Evolutionary conservation across 2,329 filamentous ascomycete species (phyloP).

Genomic region (Fusarium beomiforme): DNA sequence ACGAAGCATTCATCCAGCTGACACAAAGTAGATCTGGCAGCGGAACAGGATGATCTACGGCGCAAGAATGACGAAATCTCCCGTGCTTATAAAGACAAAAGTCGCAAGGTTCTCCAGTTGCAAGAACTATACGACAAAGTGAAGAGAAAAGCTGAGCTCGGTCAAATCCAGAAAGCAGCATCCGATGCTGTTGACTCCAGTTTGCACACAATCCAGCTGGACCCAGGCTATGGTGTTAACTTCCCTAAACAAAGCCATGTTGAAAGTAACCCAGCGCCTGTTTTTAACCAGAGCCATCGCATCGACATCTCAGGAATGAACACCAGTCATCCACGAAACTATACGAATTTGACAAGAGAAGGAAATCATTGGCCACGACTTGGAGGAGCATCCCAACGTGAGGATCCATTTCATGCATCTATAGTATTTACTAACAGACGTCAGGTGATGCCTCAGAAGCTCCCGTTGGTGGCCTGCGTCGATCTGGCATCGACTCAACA

Average conservation of each 20-base stretch:
- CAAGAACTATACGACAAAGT: constrained; percentile 73
- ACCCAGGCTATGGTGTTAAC: constrained; percentile 8
- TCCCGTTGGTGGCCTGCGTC: constrained; percentile 12
- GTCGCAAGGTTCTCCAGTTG: constrained; percentile 72
- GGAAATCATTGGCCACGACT: constrained; percentile 32
- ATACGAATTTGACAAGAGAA: constrained; percentile 11
- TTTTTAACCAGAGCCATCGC: constrained; percentile 25
- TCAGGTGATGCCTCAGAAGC: constrained; percentile 18
- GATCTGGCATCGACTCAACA: constrained; percentile 9
- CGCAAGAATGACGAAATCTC: constrained; percentile 78
- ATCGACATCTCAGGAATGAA: constrained; percentile 35
- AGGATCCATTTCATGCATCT: neutral
- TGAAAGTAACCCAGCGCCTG: neutral
- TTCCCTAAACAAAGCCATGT: neutral
- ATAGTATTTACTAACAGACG: constrained; percentile 7
- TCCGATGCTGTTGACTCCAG: constrained; percentile 54
- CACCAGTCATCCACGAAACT: constrained; percentile 17
- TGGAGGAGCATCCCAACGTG: constrained; percentile 24
- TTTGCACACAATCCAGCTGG: constrained; percentile 28
- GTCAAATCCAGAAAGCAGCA: constrained; percentile 65
- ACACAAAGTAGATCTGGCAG: constrained; percentile 59
- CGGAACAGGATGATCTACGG: constrained; percentile 70
- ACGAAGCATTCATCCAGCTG: neutral
- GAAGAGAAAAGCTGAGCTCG: constrained; percentile 64
- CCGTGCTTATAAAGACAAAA: constrained; percentile 75